Conservation (phyloP, 345 rosid genomes). For the Eucalyptus camaldulensis region DNA sequence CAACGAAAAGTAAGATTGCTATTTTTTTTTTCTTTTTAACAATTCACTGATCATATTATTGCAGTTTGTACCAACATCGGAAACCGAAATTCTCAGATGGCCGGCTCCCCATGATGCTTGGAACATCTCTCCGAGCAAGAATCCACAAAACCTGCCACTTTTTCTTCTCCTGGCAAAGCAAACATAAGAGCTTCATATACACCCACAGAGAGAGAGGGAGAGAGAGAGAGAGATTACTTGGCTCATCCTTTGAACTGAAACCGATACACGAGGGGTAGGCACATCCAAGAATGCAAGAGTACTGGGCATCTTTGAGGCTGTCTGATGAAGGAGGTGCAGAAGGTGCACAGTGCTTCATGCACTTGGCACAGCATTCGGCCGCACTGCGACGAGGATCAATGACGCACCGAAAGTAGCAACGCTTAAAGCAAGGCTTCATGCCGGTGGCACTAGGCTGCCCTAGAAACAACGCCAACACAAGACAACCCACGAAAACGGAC, state of each 20-base stretch:
- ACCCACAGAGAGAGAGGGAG: not conserved
- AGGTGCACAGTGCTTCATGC: not conserved
- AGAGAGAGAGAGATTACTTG: not conserved
- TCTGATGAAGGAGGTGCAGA: not conserved
- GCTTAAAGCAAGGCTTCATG: not conserved
- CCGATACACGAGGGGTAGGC: not conserved
- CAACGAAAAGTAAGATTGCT: not conserved
- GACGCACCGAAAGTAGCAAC: not conserved
- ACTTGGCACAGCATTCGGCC: not conserved
- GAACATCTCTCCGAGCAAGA: not conserved
- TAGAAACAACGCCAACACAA: not conserved
- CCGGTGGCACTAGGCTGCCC: not conserved
- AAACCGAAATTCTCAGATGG: not conserved
- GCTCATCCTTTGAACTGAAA: not conserved
- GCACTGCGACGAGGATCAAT: not conserved
- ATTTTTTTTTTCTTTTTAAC: not conserved
- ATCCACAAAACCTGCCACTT: not conserved
- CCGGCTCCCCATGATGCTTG: not conserved
- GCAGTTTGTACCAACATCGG: not conserved
- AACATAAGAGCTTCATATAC: not conserved
- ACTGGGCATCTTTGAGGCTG: not conserved
- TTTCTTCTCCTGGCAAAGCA: not conserved
- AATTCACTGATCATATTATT: not conserved
- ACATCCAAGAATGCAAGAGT: not conserved
- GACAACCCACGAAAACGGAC: not conserved